These are phyloP conservation scores for Plectranthus barbatus DNA, from an alignment of 257 asterid species.

Conservation along the genomic window DNA sequence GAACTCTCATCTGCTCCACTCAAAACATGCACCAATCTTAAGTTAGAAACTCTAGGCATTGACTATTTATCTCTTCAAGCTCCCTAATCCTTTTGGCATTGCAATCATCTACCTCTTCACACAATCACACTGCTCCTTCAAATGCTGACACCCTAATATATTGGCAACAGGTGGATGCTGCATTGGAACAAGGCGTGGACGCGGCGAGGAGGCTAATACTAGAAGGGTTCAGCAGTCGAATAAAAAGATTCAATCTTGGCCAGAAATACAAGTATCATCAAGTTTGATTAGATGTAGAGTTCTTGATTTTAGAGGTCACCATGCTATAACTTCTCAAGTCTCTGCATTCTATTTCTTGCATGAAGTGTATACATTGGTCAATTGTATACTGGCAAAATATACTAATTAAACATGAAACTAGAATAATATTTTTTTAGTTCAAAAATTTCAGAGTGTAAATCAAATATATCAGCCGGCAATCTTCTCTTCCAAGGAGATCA, in stretches of 20 bases:
- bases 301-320: neutral
- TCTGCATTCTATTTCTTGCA: too few species aligned
- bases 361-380: too few species aligned
- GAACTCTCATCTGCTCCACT: neutral
- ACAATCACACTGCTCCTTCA: too few species aligned
- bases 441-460: too few species aligned
- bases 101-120: neutral
- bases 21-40: too few species aligned
- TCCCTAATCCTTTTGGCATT: neutral
- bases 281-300: conserved; percentile 26
- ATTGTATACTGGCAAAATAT: too few species aligned
- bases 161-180: conserved; percentile 58
- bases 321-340: neutral
- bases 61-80: neutral
- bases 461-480: neutral
- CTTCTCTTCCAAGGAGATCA: neutral
- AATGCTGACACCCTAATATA: neutral
- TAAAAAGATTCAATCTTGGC: conserved; percentile 80
- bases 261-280: conserved; percentile 87
- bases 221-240: conserved; percentile 70
- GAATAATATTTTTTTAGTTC: neutral
- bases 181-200: conserved; percentile 77
- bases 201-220: conserved; percentile 56
- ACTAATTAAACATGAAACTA: neutral
- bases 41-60: neutral